Base-by-base conservation (phyloP, 805 yeast genomes). In the Henningerozyma blattae region DNA sequence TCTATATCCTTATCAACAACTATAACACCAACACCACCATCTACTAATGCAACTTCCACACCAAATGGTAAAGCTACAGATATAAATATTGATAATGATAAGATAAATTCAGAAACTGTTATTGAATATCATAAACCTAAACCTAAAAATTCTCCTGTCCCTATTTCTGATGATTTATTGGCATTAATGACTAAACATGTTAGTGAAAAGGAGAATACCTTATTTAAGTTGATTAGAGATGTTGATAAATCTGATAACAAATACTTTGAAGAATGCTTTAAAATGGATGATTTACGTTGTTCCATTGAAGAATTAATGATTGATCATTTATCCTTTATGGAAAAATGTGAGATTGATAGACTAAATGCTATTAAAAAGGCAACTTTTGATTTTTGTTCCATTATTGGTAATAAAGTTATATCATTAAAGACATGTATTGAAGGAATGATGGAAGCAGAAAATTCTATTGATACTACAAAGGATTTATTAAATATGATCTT, bases 341-440 rank as follows among this genome's bases (percentile, higher is more conserved):
- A 83, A 52, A 70, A 76, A 46, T 83, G 91, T 59, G 94, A 84
- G 57, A 54, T 71, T 24, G 93, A 84, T 56, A 68, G 95, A 42
- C 62, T 81, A 38, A 67, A 68, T 42, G 91, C 91, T 0, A 60
- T 84, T 40, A 82, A 83, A 53, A 77, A 80, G 39, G 87, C 77
- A 1, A 69, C 80, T 9, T 64, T 73, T 34, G 94, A 83, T 51
- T 81, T 80, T 44, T 60, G 80, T 16, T 73, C 84, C 0, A 66
- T 79, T 3, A 63, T 81, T 24, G 67, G 83, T 25, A 75, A 73
- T 47, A 73, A 70, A 32, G 65, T 77, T 25, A 65, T 75, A 4
- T 61, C 70, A 2, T 58, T 80, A 47, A 75, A 77, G 50, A 58
- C 70, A 4, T 57, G 73, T 8, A 68, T 75, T 25, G 85, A 81